Percentiles rank a stretch among this genome's conserved stretches.
Conservation (phyloP, 2,329 filamentous ascomycete species). For the Xylariaceae sp. region DNA sequence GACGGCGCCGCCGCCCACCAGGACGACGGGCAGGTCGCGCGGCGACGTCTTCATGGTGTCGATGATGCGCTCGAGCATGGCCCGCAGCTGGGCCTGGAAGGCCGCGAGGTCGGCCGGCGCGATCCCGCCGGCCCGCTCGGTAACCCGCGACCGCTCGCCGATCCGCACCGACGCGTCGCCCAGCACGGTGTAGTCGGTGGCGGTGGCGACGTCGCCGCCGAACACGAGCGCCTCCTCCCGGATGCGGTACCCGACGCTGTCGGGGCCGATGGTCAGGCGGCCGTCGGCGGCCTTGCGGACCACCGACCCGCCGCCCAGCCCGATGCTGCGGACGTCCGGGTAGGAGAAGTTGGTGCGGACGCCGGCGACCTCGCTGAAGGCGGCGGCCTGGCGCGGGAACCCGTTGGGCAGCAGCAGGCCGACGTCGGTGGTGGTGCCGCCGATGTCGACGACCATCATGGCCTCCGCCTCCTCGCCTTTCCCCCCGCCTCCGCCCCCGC, state of each 20-base stretch:
- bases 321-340: slow-evolving; percentile 52
- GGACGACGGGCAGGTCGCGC: slow-evolving; percentile 49
- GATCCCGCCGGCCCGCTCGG: too few relatives aligned
- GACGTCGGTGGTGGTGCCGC: slow-evolving; percentile 59
- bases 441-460: slow-evolving; percentile 58
- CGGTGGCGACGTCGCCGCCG: slow-evolving; percentile 47
- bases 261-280: slow-evolving; percentile 46
- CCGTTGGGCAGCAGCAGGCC: slow-evolving; percentile 53
- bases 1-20: slow-evolving; percentile 57
- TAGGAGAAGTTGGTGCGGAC: slow-evolving; percentile 55
- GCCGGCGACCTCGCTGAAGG: slow-evolving; percentile 54
- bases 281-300: slow-evolving; percentile 32
- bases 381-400: slow-evolving; percentile 55
- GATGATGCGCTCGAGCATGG: slow-evolving; percentile 30
- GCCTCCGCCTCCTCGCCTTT: slow-evolving; percentile 24
- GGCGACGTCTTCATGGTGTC: slow-evolving; percentile 58
- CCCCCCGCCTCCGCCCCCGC: too few relatives aligned
- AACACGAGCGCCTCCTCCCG: slow-evolving; percentile 47
- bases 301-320: slow-evolving; percentile 51
- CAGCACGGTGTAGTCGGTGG: slow-evolving; percentile 47
- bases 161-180: slow-evolving; percentile 27
- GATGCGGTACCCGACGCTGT: slow-evolving; percentile 54
- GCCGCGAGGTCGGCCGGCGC: slow-evolving; percentile 14
- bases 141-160: slow-evolving; percentile 29
- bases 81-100: slow-evolving; percentile 17